Evolutionary conservation across 1,284 basidiomycete genomes (phyloP).

Genomic region (Naganishia albida): DNA sequence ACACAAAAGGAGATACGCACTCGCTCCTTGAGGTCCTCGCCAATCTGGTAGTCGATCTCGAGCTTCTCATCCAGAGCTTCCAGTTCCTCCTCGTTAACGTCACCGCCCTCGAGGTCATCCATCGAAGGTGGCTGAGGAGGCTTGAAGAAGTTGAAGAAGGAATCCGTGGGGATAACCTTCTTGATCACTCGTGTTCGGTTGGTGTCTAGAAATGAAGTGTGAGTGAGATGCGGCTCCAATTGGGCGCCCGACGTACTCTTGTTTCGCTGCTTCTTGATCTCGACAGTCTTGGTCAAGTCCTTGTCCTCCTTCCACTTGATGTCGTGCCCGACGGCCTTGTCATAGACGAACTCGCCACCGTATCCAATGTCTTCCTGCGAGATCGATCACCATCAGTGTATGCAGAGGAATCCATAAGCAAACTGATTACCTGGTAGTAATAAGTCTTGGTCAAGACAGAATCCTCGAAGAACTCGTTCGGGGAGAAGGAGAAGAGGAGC

Average conservation of each 20-base stretch:
- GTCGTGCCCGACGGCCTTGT: constrained; percentile 82
- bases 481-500: constrained; percentile 76
- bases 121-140: constrained; percentile 76
- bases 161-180: constrained; percentile 82
- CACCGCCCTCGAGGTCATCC: constrained; percentile 70
- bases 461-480: constrained; percentile 89
- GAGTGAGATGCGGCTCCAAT: too few species aligned
- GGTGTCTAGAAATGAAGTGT: constrained; percentile 63
- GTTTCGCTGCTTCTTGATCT: constrained; percentile 99
- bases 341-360: constrained; percentile 92
- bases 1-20: constrained; percentile 52
- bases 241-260: constrained; percentile 68
- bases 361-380: constrained; percentile 78
- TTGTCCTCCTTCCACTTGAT: constrained; percentile 99
- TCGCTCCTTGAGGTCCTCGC: constrained; percentile 97
- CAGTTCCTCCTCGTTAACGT: constrained; percentile 79
- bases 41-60: constrained; percentile 97
- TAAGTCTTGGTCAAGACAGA: constrained; percentile 87
- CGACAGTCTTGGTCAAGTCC: constrained; percentile 94
- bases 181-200: constrained; percentile 89
- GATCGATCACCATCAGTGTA: not conserved
- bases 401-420: constrained; percentile 6
- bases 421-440: constrained; percentile 69
- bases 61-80: constrained; percentile 89
- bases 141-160: constrained; percentile 97